Conservation (phyloP, 2,329 filamentous ascomycete genomes). For the Cladophialophora bantiana region DNA sequence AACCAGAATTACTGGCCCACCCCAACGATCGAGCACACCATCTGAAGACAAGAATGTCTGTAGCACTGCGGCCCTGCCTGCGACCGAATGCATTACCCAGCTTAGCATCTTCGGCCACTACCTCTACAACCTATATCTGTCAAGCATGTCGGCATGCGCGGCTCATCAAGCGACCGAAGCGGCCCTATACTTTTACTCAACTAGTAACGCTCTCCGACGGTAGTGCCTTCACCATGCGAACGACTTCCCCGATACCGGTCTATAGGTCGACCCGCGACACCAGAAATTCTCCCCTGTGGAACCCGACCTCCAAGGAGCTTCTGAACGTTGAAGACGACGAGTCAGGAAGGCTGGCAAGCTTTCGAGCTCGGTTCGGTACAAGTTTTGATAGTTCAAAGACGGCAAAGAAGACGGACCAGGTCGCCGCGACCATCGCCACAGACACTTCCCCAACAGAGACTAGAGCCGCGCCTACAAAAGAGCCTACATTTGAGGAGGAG, state of each 20-base stretch:
- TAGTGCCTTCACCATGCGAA: conserved; percentile 69
- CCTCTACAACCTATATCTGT: conserved; percentile 53
- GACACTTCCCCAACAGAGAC: conserved; percentile 5
- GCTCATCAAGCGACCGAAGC: conserved; percentile 83
- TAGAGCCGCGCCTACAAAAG: conserved; percentile 52
- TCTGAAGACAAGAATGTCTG: conserved; percentile 28
- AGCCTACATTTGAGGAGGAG: conserved; percentile 51
- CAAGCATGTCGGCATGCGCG: conserved; percentile 79
- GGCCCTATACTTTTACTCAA: conserved; percentile 97
- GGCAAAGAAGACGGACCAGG: conserved; percentile 38
- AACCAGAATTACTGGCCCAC: neutral
- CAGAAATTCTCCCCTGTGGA: conserved; percentile 89
- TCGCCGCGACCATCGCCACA: conserved; percentile 40
- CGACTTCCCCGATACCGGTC: conserved; percentile 60
- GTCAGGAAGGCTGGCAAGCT: conserved; percentile 85
- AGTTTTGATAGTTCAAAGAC: conserved; percentile 71
- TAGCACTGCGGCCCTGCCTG: conserved; percentile 38
- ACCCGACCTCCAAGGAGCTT: conserved; percentile 80
- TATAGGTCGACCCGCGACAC: conserved; percentile 78
- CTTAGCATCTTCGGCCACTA: conserved; percentile 30
- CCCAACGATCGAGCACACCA: neutral
- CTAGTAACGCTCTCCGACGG: conserved; percentile 92
- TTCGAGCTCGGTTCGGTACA: conserved; percentile 82
- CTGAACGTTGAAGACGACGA: conserved; percentile 93
- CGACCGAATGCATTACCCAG: conserved; percentile 35